Conservation (phyloP, 2,329 filamentous ascomycete genomes). For the Verticillium isaacii region DNA sequence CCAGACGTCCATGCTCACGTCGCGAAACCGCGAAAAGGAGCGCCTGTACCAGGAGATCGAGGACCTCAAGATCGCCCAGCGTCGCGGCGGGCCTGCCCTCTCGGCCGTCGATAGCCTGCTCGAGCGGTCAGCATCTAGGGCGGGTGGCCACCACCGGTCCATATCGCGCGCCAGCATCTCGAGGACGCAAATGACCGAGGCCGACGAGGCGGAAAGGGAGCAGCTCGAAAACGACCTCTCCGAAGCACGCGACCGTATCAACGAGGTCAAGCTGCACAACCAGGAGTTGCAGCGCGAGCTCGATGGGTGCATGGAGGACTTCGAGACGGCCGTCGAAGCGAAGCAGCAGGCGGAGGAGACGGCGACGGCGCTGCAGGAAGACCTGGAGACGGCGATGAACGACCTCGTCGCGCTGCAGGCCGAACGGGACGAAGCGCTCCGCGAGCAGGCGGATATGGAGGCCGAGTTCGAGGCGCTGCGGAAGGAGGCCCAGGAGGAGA, state of each 20-base stretch:
- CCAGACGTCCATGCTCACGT: slow-evolving; percentile 96
- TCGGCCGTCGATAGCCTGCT: slow-evolving; percentile 83
- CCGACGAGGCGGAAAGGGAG: slow-evolving; percentile 76
- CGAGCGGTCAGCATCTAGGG: slow-evolving; percentile 87
- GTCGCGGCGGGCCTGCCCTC: slow-evolving; percentile 59
- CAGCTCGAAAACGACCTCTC: slow-evolving; percentile 81
- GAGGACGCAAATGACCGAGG: slow-evolving; percentile 48
- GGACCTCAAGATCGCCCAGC: slow-evolving; percentile 83
- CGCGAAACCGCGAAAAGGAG: slow-evolving; percentile 91
- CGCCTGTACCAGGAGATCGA: slow-evolving; percentile 95
- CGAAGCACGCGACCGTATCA: slow-evolving; percentile 79
- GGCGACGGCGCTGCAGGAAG: slow-evolving; percentile 65
- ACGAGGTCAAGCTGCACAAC: slow-evolving; percentile 80
- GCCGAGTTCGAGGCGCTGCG: slow-evolving; percentile 56
- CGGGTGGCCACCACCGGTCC: slow-evolving; percentile 63
- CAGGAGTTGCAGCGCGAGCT: slow-evolving; percentile 83
- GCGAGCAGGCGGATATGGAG: slow-evolving; percentile 56
- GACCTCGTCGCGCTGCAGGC: slow-evolving; percentile 74
- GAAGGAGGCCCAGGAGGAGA: slow-evolving; percentile 61
- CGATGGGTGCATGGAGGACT: slow-evolving; percentile 72
- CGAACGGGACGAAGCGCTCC: slow-evolving; percentile 81
- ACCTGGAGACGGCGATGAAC: slow-evolving; percentile 72
- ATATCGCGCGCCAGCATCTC: slow-evolving; percentile 71
- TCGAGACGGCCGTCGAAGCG: slow-evolving; percentile 65
- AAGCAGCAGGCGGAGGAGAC: slow-evolving; percentile 57